These are phyloP conservation scores for Dendrocalamus sinicus DNA, from an alignment of 176 grass and related monocot genomes.

Conservation along the genomic window DNA sequence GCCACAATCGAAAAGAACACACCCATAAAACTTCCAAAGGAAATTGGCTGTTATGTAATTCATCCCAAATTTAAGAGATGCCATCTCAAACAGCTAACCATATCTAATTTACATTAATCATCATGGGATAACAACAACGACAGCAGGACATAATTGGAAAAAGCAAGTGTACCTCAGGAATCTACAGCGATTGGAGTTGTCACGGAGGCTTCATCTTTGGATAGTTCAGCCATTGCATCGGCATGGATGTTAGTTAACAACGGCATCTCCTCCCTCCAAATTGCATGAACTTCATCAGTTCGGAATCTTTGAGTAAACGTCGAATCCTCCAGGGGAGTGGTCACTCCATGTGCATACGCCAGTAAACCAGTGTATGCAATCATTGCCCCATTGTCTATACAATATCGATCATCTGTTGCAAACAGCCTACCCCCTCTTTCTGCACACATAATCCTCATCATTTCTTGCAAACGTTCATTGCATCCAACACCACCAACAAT, in stretches of 20 bases:
- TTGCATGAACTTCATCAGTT: slow-evolving; percentile 91
- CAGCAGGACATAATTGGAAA: slow-evolving; percentile 22
- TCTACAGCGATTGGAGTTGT: slow-evolving; percentile 50
- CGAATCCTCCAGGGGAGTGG: slow-evolving; percentile 73
- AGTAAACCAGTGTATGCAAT: slow-evolving; percentile 96
- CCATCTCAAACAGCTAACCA: background rate
- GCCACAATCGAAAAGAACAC: too few relatives aligned
- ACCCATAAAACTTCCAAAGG: background rate
- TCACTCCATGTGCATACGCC: slow-evolving; percentile 68
- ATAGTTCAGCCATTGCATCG: slow-evolving; percentile 53
- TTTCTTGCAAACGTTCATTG: slow-evolving; percentile 85
- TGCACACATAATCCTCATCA: slow-evolving; percentile 96
- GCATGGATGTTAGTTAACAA: slow-evolving; percentile 36
- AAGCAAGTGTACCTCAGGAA: slow-evolving; percentile 60
- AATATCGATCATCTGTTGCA: slow-evolving; percentile 93
- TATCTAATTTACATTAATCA: background rate
- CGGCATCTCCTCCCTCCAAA: slow-evolving; percentile 77
- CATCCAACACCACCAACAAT: slow-evolving; percentile 96
- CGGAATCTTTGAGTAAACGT: slow-evolving; percentile 94
- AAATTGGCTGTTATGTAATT: background rate
- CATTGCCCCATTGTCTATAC: slow-evolving; percentile 94
- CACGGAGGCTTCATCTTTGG: slow-evolving; percentile 30
- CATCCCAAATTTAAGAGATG: background rate
- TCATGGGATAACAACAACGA: background rate
- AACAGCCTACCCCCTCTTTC: slow-evolving; percentile 83